phyloP scores from a whole-genome alignment of 1,139 yeast genomes.

The Pneumocystis wakefieldiae region DNA sequence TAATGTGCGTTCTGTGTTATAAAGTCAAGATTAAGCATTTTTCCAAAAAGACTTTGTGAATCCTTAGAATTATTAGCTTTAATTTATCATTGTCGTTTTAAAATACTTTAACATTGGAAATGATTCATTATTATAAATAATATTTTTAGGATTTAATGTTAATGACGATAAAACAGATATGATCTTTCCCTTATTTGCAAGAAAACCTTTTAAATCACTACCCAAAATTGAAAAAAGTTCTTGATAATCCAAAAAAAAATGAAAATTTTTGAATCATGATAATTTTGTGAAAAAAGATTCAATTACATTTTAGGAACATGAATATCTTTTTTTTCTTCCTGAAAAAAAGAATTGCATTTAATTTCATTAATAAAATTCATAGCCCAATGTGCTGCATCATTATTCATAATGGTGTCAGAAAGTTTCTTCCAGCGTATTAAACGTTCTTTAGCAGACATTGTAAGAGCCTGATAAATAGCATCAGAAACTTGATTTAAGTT shows the following conservation, averaged over 20 bases:
- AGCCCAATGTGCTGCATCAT: conserved; percentile 71
- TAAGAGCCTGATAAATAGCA: conserved; percentile 45
- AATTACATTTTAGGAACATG: conserved; percentile 23
- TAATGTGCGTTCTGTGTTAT: no score
- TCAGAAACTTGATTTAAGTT: conserved; percentile 52
- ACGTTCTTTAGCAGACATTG: conserved; percentile 47
- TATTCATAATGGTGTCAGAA: conserved; percentile 41
- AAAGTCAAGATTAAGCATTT: no score
- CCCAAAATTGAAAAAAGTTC: conserved; percentile 14
- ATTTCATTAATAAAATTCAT: conserved; percentile 38
- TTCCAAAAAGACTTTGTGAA: no score
- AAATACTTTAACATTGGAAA: neutral
- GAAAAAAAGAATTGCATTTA: conserved; percentile 44
- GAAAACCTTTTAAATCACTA: neutral
- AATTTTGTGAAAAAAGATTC: conserved; percentile 10
- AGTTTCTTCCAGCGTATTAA: conserved; percentile 46
- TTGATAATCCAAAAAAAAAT: conserved; percentile 20
- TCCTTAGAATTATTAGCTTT: no score
- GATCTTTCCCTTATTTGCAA: no score
- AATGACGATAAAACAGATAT: neutral
- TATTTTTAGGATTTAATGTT: neutral
- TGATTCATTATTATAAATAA: neutral
- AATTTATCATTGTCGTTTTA: no score
- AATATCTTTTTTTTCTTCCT: conserved; percentile 32
- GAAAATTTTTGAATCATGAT: conserved; percentile 19